Conservation (phyloP, 2,329 filamentous ascomycete species). For the Fusarium tuaranense region DNA sequence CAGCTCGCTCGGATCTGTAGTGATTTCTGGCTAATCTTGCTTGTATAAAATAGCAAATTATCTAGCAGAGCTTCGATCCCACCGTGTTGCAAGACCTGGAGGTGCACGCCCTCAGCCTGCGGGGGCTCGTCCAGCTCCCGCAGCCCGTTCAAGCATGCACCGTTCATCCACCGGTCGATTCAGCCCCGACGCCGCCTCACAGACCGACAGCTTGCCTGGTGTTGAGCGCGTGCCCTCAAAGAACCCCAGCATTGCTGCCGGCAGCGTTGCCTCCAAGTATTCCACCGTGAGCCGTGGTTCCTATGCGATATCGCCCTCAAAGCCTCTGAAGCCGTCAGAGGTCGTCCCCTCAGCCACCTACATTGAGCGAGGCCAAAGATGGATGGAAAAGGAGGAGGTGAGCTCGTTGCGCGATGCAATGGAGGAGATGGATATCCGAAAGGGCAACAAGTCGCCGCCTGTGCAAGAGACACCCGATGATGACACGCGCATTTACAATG, state of each 20-base stretch:
- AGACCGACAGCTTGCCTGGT: slow-evolving; percentile 38
- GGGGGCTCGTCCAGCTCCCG: slow-evolving; percentile 48
- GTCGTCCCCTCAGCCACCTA: slow-evolving; percentile 76
- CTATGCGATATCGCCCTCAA: slow-evolving; percentile 57
- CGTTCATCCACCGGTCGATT: slow-evolving; percentile 46
- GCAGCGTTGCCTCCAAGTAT: slow-evolving; percentile 63
- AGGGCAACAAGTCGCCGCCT: slow-evolving; percentile 44
- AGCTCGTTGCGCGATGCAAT: slow-evolving; percentile 77
- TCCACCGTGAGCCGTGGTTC: slow-evolving; percentile 65
- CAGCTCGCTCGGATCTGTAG: not conserved
- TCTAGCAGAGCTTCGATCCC: slow-evolving; percentile 76
- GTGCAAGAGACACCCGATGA: slow-evolving; percentile 53
- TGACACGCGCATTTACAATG: slow-evolving; percentile 74
- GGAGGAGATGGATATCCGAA: slow-evolving; percentile 75
- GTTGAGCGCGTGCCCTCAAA: slow-evolving; percentile 46
- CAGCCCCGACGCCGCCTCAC: slow-evolving; percentile 48
- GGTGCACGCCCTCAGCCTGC: slow-evolving; percentile 75
- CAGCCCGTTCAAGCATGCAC: slow-evolving; percentile 38
- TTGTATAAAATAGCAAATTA: slow-evolving; percentile 68
- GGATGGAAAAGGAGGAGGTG: slow-evolving; percentile 86
- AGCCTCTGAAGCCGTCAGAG: slow-evolving; percentile 67
- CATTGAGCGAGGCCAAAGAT: slow-evolving; percentile 78
- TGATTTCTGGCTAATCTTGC: slow-evolving; percentile 34
- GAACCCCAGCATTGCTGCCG: slow-evolving; percentile 55
- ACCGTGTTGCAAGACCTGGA: slow-evolving; percentile 74